phyloP scores from a whole-genome alignment of 1,284 basidiomycete species.

The Puccinia triticina region DNA sequence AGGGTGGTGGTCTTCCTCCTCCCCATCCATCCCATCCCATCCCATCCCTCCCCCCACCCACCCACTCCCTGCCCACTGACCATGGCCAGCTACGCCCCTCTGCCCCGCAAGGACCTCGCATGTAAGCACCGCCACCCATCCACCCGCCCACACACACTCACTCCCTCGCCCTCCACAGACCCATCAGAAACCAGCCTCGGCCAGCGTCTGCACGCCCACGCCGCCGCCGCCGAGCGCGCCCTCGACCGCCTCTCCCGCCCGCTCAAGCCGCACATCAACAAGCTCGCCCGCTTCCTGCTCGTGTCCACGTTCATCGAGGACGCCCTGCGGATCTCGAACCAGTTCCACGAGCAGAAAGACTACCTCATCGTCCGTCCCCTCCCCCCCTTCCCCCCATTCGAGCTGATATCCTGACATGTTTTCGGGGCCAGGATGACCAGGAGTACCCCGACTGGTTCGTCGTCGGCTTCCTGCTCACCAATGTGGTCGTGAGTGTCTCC shows the following conservation, averaged over 20 bases:
- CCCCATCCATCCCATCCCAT: neutral
- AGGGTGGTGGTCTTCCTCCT: no score
- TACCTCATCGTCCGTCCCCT: constrained; percentile 24
- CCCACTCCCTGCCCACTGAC: neutral
- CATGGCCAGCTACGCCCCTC: no score
- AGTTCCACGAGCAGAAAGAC: constrained; percentile 22
- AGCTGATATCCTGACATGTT: neutral
- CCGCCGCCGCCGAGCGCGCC: neutral
- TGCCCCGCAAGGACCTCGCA: no score
- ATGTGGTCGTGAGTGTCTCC: constrained; percentile 17
- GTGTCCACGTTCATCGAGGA: constrained; percentile 42
- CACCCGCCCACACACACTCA: no score
- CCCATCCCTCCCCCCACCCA: no score
- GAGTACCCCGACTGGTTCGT: constrained; percentile 21
- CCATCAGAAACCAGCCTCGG: no score
- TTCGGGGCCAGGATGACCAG: constrained; percentile 10
- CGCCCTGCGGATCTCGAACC: constrained; percentile 30
- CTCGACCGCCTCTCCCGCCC: constrained; percentile 22
- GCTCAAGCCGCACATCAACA: constrained; percentile 34
- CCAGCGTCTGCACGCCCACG: no score
- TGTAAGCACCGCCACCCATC: no score
- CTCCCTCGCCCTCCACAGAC: no score
- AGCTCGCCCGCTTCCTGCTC: constrained; percentile 35
- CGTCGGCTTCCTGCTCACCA: constrained; percentile 8
- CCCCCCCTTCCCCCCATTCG: neutral